Percentiles rank a stretch among this genome's conserved stretches.
These are phyloP conservation scores for Arbutus unedo DNA, from an alignment of 148 eudicot species.

Conservation along the genomic window DNA sequence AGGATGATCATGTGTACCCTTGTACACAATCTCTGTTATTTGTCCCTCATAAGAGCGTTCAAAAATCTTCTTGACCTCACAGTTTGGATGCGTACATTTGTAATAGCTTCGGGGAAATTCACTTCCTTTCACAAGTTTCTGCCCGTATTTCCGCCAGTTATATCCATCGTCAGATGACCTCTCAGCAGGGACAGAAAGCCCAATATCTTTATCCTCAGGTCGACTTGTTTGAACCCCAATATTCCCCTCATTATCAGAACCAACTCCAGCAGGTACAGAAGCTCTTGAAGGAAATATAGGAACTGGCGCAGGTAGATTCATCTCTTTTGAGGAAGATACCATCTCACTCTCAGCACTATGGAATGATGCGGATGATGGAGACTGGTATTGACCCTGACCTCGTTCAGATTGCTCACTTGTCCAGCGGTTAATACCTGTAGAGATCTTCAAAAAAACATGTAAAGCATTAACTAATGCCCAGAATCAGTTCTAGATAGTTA, in stretches of 20 bases:
- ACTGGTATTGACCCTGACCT: conserved; percentile 35
- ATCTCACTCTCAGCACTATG: conserved; percentile 37
- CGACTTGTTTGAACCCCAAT: conserved; percentile 40
- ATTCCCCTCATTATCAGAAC: conserved; percentile 39
- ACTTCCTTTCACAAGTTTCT: conserved; percentile 96
- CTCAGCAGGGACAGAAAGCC: conserved; percentile 50
- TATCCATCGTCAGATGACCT: conserved; percentile 93
- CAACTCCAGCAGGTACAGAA: conserved; percentile 32
- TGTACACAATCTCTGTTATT: conserved; percentile 85
- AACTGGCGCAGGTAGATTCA: conserved; percentile 25
- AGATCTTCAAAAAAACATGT: conserved; percentile 27
- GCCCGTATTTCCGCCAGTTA: conserved; percentile 98
- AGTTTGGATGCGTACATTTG: conserved; percentile 92
- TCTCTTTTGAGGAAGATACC: conserved; percentile 36
- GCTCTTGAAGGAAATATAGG: conserved; percentile 25
- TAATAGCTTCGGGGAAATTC: conserved; percentile 97
- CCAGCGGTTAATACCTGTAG: conserved; percentile 41
- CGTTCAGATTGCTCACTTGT: conserved; percentile 38
- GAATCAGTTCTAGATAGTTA: conserved; percentile 12
- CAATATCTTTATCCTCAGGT: conserved; percentile 48
- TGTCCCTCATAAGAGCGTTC: conserved; percentile 88
- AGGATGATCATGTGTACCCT: conserved; percentile 95
- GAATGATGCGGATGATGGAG: conserved; percentile 40
- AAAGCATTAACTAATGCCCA: conserved; percentile 2
- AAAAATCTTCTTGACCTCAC: conserved; percentile 95